These are phyloP conservation scores for Talaromyces borbonicus DNA, from an alignment of 495 filamentous ascomycete species.

Conservation along the genomic window DNA sequence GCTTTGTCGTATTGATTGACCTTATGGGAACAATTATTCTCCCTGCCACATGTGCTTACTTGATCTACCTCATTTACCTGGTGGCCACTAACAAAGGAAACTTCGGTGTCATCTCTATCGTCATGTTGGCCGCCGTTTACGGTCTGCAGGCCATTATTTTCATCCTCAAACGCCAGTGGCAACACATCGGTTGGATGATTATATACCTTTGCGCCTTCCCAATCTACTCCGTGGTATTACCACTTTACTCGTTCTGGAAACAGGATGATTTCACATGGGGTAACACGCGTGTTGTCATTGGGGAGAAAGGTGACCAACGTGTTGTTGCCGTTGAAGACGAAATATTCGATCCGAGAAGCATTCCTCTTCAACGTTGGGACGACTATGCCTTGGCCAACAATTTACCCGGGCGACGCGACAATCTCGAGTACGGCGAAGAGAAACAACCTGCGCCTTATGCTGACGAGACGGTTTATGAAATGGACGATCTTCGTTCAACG, in stretches of 20 bases:
- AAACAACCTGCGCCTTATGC: constrained; percentile 44
- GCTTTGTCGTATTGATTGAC: constrained; percentile 94
- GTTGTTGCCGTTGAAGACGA: constrained; percentile 82
- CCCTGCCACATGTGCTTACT: constrained; percentile 81
- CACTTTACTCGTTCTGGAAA: constrained; percentile 98
- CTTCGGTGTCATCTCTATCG: constrained; percentile 77
- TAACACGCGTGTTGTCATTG: constrained; percentile 94
- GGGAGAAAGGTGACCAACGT: constrained; percentile 83
- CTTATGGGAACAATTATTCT: constrained; percentile 88
- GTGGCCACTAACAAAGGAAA: constrained; percentile 61
- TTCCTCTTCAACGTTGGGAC: constrained; percentile 94
- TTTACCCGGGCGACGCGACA: constrained; percentile 82
- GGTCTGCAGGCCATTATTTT: constrained; percentile 94
- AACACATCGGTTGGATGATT: constrained; percentile 98
- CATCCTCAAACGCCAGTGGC: constrained; percentile 92
- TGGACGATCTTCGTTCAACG: constrained; percentile 95
- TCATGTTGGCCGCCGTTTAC: constrained; percentile 84
- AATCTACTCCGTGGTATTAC: constrained; percentile 84
- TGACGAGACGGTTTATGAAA: constrained; percentile 63
- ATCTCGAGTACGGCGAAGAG: constrained; percentile 53
- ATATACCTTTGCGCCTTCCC: constrained; percentile 94
- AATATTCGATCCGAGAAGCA: constrained; percentile 78
- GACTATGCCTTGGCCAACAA: constrained; percentile 90
- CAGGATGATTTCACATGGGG: constrained; percentile 98
- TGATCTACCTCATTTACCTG: constrained; percentile 80